These are phyloP conservation scores for Pleurotus djamor DNA, from an alignment of 768 basidiomycete species.

Conservation along the genomic window DNA sequence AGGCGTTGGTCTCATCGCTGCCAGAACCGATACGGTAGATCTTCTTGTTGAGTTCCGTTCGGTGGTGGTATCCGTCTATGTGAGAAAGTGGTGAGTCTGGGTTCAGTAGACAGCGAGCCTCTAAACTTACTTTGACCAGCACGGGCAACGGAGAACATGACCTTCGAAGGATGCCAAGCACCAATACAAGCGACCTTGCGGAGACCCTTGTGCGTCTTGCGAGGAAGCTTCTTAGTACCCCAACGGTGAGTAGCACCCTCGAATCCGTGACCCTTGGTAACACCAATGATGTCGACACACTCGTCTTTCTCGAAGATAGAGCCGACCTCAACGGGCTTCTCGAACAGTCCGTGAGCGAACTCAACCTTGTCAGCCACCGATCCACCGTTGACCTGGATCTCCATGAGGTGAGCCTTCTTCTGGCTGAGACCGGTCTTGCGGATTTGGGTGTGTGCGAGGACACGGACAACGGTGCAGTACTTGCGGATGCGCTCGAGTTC, in stretches of 20 bases:
- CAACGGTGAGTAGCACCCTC: constrained; percentile 99
- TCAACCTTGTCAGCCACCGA: constrained; percentile 96
- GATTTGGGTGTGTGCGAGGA: constrained; percentile 98
- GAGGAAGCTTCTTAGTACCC: constrained; percentile 98
- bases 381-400: constrained; percentile 99
- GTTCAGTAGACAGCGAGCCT: background rate
- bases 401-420: constrained; percentile 99
- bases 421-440: constrained; percentile 96
- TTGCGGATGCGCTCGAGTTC: constrained; percentile 99
- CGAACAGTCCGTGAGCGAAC: constrained; percentile 90
- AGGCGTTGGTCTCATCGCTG: constrained; percentile 76
- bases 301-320: constrained; percentile 96
- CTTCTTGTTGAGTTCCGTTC: constrained; percentile 99
- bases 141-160: constrained; percentile 99
- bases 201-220: constrained; percentile 99
- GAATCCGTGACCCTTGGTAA: constrained; percentile 99
- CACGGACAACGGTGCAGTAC: constrained; percentile 99
- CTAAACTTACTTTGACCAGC: constrained; percentile 93
- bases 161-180: constrained; percentile 98
- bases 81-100: constrained; percentile 8
- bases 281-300: constrained; percentile 94
- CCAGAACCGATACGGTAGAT: constrained; percentile 92
- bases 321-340: constrained; percentile 88
- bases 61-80: constrained; percentile 91
- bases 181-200: constrained; percentile 99